Conservation (phyloP, 805 yeast species). For the Suhomyces sp. region DNA sequence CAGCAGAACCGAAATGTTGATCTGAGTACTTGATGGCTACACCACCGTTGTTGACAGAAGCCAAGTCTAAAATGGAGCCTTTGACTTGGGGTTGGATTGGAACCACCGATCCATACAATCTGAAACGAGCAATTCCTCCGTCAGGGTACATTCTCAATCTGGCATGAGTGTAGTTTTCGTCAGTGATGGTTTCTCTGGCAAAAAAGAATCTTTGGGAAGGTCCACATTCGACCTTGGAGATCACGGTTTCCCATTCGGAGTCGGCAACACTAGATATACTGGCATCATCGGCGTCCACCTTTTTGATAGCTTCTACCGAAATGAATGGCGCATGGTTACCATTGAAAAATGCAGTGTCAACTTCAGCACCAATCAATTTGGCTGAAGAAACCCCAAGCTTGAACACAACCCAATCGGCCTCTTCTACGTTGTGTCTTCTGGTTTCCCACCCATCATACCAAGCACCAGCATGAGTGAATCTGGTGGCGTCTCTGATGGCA, state of each 20-base stretch:
- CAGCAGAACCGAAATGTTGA: slow-evolving; percentile 93
- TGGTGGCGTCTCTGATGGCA: slow-evolving; percentile 79
- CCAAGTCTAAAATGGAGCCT: slow-evolving; percentile 60
- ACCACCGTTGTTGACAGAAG: slow-evolving; percentile 84
- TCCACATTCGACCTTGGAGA: slow-evolving; percentile 77
- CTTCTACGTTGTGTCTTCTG: slow-evolving; percentile 82
- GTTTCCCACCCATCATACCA: slow-evolving; percentile 99
- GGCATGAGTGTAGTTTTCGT: slow-evolving; percentile 68
- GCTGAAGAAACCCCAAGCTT: slow-evolving; percentile 85
- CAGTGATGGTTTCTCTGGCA: slow-evolving; percentile 58
- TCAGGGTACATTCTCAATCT: slow-evolving; percentile 93
- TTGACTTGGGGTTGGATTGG: slow-evolving; percentile 61
- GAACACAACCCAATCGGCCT: slow-evolving; percentile 84
- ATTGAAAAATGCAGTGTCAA: slow-evolving; percentile 90
- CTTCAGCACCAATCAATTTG: slow-evolving; percentile 74
- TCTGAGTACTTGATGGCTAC: slow-evolving; percentile 81
- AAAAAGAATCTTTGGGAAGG: slow-evolving; percentile 88
- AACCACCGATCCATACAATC: slow-evolving; percentile 79
- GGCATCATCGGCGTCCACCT: slow-evolving; percentile 31
- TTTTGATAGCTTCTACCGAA: slow-evolving; percentile 70
- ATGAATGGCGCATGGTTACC: slow-evolving; percentile 95
- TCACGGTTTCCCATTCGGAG: slow-evolving; percentile 69
- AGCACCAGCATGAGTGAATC: slow-evolving; percentile 82
- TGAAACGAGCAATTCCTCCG: slow-evolving; percentile 95
- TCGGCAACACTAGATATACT: slow-evolving; percentile 7